Evolutionary conservation across 225 moss, liverwort and hornwort genomes (phyloP).

Genomic region (Polytrichum commune): DNA sequence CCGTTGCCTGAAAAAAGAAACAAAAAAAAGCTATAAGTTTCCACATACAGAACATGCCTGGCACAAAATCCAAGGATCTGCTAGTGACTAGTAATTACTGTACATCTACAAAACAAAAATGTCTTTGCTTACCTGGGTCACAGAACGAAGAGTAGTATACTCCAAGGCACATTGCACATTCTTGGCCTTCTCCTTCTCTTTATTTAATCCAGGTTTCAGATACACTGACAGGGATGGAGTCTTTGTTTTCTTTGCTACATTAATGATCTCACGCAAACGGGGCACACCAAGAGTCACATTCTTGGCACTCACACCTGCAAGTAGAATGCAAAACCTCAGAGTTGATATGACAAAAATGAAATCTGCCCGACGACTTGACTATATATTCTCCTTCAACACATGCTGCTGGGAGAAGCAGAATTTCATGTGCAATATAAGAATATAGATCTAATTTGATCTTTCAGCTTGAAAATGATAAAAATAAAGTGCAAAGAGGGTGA

Average conservation of each 20-base stretch:
- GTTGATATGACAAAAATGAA: neutral
- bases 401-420: too few relatives aligned
- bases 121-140: slow-evolving; percentile 40
- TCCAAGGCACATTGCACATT: slow-evolving; percentile 96
- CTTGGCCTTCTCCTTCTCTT: slow-evolving; percentile 90
- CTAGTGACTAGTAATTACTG: neutral
- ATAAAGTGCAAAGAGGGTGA: neutral
- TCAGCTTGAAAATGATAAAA: too few relatives aligned
- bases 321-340: slow-evolving; percentile 27
- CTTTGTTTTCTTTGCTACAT: slow-evolving; percentile 97
- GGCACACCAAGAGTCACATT: slow-evolving; percentile 97
- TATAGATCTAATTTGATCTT: too few relatives aligned
- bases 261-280: slow-evolving; percentile 91
- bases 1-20: slow-evolving; percentile 59
- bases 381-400: too few relatives aligned
- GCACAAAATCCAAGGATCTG: too few relatives aligned
- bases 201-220: slow-evolving; percentile 70
- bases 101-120: neutral
- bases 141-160: slow-evolving; percentile 90
- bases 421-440: too few relatives aligned
- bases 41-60: too few relatives aligned
- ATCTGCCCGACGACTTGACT: too few relatives aligned
- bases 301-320: slow-evolving; percentile 89
- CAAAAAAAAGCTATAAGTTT: neutral
- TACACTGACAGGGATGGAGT: slow-evolving; percentile 93